These are phyloP conservation scores for Colletotrichum sp. DNA, from an alignment of 2,329 filamentous ascomycete species.

Conservation along the genomic window DNA sequence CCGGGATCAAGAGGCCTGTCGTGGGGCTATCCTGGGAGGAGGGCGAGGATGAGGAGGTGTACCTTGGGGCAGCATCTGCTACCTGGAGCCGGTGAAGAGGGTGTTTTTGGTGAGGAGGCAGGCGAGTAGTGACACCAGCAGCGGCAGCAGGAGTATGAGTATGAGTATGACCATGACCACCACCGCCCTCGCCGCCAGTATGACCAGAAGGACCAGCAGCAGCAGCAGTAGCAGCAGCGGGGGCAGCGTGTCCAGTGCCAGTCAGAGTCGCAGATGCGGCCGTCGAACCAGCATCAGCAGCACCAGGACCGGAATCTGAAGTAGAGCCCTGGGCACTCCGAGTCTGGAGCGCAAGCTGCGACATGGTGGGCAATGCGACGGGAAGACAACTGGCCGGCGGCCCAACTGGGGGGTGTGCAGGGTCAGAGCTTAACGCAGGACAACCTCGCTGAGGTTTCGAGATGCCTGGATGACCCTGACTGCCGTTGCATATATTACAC, in stretches of 20 bases:
- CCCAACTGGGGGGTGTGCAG: constrained; percentile 30
- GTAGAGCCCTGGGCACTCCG: constrained; percentile 43
- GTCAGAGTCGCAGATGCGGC: background rate
- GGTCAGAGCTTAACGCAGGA: constrained; percentile 37
- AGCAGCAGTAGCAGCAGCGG: background rate
- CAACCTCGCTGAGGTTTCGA: constrained; percentile 37
- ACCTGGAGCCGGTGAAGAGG: constrained; percentile 20
- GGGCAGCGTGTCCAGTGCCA: background rate
- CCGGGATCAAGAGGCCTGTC: constrained; percentile 39
- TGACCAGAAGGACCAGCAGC: background rate
- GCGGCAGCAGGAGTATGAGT: background rate
- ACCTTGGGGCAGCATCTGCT: background rate
- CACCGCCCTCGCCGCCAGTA: background rate
- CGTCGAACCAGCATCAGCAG: constrained; percentile 5
- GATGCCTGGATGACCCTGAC: constrained; percentile 48
- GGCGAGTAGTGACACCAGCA: background rate
- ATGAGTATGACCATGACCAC: background rate
- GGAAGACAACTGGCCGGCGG: constrained; percentile 25
- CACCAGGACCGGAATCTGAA: constrained; percentile 32
- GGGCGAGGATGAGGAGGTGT: constrained; percentile 23
- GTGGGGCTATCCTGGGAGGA: constrained; percentile 50
- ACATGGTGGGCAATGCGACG: constrained; percentile 54
- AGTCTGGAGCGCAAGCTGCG: constrained; percentile 53
- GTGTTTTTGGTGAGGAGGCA: constrained; percentile 22
- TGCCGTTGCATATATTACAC: constrained; percentile 48